phyloP scores from a whole-genome alignment of 164 flowering plant species.

The Berberis thunbergii region DNA sequence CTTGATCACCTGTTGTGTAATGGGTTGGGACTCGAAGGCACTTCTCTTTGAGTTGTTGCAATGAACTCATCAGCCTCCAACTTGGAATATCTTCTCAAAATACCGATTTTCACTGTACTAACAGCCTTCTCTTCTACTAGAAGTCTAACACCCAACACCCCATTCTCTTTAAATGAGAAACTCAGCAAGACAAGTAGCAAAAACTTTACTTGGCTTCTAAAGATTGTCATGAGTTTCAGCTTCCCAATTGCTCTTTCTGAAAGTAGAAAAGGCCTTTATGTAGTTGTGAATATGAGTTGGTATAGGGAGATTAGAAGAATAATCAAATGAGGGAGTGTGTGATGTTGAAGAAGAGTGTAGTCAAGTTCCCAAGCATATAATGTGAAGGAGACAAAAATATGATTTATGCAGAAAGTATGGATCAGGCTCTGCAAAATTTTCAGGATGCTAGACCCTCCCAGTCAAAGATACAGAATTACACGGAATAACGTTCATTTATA shows the following conservation, averaged over 20 bases:
- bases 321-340: no score
- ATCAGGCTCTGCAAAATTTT: not conserved
- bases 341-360: no score
- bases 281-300: not conserved
- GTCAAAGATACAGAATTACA: no score
- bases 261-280: not conserved
- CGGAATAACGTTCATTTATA: no score
- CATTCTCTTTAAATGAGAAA: slow-evolving; percentile 1
- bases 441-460: not conserved
- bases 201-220: slow-evolving; percentile 10
- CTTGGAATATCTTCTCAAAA: slow-evolving; percentile 1
- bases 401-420: no score
- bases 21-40: slow-evolving; percentile 25
- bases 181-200: slow-evolving; percentile 14
- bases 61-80: slow-evolving; percentile 2
- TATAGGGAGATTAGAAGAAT: no score
- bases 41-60: slow-evolving; percentile 14
- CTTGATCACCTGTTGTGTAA: slow-evolving; percentile 18
- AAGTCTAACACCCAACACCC: slow-evolving; percentile 10
- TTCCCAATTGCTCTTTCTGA: not conserved
- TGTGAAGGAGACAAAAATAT: no score
- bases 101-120: not conserved
- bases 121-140: slow-evolving; percentile 10
- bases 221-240: slow-evolving; percentile 6
- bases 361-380: no score